Evolutionary conservation across 345 rosid species (phyloP), one percentile per base, ranked within the genome.

Genomic region (Anacardium occidentale): DNA sequence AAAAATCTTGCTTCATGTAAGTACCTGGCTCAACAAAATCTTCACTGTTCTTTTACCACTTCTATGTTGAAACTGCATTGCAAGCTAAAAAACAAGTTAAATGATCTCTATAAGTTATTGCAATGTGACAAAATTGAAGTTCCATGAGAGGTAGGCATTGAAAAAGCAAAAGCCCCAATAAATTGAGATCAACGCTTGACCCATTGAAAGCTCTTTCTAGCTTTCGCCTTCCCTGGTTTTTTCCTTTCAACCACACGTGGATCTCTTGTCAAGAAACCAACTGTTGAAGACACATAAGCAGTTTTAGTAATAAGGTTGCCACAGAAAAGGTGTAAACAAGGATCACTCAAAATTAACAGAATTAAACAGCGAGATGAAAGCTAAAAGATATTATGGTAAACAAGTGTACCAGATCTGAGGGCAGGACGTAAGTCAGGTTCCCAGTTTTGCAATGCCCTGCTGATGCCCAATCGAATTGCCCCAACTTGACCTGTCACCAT

Each of bases 141-240:
- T 52, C 62, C 26, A 40, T 18, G 2, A 3, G 25, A 62, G 0
- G 12, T 62, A 0, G 44, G 6, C 25, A 6, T 47, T 12, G 25
- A 26, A 70, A 59, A 6, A n/a, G n/a, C 9, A 4, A 51, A 44
- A 50, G 12, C 3, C 56, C 40, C 42, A 58, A 59, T 2, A 18
- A 24, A 4, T 32, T 40, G 81, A 80, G 81, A 80, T 87, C 84
- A 94, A 80, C 99, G 99, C 81, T 95, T 92, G 84, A 89, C 97
- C 99, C 97, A 95, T 79, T 90, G 97, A 83, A 88, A 95, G 84
- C 99, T 92, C 88, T 95, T 95, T 78, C 98, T 95, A 56, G 99
- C 99, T 82, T 95, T 95, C 1, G 98, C 98, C 78, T 86, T 92
- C 60, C 98, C 99, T 13, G 98, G 99, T 79, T 95, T 92, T 75